Percentiles rank a stretch among this genome's conserved stretches.
These are phyloP conservation scores for Tremella yokohamensis DNA, from an alignment of 768 basidiomycete species.

Conservation along the genomic window DNA sequence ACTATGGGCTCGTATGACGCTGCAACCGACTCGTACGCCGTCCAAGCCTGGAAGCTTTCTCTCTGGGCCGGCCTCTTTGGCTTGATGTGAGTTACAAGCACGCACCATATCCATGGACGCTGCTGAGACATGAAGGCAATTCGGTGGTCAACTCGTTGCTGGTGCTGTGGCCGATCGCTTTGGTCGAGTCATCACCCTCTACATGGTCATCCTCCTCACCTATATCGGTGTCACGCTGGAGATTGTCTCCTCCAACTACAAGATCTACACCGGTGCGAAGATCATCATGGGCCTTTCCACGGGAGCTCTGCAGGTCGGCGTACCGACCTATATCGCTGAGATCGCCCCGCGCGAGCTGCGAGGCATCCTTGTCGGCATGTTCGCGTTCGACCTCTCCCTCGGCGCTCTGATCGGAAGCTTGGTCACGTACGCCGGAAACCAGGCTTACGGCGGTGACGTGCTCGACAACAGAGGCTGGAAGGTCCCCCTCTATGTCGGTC, in stretches of 20 bases:
- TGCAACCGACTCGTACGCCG: too few species aligned
- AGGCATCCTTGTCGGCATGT: constrained; percentile 17
- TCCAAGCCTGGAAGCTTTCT: too few species aligned
- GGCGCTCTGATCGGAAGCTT: constrained; percentile 2
- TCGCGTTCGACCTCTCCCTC: constrained; percentile 12
- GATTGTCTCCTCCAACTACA: constrained; percentile 18
- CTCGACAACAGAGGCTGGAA: too few species aligned
- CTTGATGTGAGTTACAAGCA: too few species aligned
- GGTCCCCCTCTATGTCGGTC: constrained; percentile 23
- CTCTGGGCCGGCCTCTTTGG: not conserved
- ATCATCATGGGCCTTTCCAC: constrained; percentile 27
- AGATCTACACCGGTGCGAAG: constrained; percentile 26
- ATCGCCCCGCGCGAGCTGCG: constrained; percentile 25
- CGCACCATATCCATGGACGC: too few species aligned
- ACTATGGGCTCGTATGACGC: too few species aligned
- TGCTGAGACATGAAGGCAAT: not conserved
- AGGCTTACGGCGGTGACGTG: too few species aligned
- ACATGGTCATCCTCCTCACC: constrained; percentile 17
- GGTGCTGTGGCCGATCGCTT: constrained; percentile 11
- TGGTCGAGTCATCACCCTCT: constrained; percentile 15
- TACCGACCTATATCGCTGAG: constrained; percentile 28
- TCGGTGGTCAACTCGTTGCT: constrained; percentile 9
- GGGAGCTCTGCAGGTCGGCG: constrained; percentile 22
- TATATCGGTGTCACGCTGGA: constrained; percentile 25
- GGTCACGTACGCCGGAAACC: too few species aligned